These are phyloP conservation scores for Emiliania huxleyi DNA, from an alignment of 78 protist genomes.

Conservation along the genomic window DNA sequence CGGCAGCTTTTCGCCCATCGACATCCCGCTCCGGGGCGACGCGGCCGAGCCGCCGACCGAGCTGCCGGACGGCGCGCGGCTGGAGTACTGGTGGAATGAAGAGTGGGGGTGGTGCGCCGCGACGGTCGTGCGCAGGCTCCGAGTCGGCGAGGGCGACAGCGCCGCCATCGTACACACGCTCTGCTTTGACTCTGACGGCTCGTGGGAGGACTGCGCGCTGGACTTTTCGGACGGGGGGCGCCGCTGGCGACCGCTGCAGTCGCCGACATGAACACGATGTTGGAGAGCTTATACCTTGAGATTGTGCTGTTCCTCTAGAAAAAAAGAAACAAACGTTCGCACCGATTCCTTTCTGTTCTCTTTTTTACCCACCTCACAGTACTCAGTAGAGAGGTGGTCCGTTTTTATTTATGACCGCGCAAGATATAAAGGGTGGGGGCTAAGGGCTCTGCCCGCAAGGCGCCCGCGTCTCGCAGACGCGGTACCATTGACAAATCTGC, in stretches of 20 bases:
- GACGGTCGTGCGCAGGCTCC: neutral
- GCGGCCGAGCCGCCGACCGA: neutral
- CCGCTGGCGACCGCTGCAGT: slow-evolving; percentile 3
- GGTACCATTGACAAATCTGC: too few relatives aligned
- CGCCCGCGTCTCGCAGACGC: too few relatives aligned
- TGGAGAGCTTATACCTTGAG: too few relatives aligned
- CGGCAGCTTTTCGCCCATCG: neutral
- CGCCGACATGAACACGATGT: too few relatives aligned
- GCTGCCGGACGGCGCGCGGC: neutral
- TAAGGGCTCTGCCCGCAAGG: too few relatives aligned
- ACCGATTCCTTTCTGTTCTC: too few relatives aligned
- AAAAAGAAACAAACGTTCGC: too few relatives aligned
- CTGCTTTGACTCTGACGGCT: neutral
- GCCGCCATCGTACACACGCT: neutral
- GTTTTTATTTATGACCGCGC: too few relatives aligned
- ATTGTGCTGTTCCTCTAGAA: too few relatives aligned
- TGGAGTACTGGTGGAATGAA: slow-evolving; percentile 1
- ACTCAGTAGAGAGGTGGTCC: too few relatives aligned
- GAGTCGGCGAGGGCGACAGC: neutral
- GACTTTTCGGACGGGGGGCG: neutral
- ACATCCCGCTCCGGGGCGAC: neutral
- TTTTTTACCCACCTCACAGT: too few relatives aligned
- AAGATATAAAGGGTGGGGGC: too few relatives aligned
- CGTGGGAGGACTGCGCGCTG: neutral
- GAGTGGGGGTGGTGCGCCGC: neutral